Evolutionary conservation across 106 monocot genomes (phyloP), one percentile per base, ranked within the genome.

Genomic region (Apostasia ramifera): DNA sequence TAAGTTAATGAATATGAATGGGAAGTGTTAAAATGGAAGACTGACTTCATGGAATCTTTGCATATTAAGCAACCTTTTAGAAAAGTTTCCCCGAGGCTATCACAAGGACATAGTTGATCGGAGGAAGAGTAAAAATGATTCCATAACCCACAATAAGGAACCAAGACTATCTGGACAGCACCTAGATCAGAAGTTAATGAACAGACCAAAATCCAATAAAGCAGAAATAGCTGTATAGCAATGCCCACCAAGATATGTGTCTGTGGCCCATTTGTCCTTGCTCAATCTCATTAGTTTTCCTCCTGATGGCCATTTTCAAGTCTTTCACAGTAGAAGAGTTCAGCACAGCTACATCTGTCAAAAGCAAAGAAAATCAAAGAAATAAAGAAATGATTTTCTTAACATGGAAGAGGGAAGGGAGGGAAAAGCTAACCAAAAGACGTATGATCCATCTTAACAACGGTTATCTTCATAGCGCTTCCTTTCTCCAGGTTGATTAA

Each of bases 281-380:
- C 67, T 90, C 84, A 66, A 90, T 79, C 69, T 89, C 89, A 74
- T 98, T 82, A 44, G 80, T 85, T 79, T 90, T 98, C 81, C 71
- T 92, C 67, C 63, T 76, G 44, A 97, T 73, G 15, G 92, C 86
- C 40, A 73, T 54, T 73, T 98, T 98, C 78, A 98, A 76, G 77
- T 92, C 97, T 80, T 92, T 92, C 4, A 92, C 76, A 0, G 97
- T 98, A 44, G 97, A 86, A 56, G 89, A 81, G 77, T 92, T 93
- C 59, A 87, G 77, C 42, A 98, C 82, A 44, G 83, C 85, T 55
- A 90, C 78, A 79, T 87, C 92, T 91, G 66, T 12, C 67, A 11
- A 44, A 4, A 26, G 57, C 3, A 76, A 14, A 76, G 51, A 37
- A 66, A 62, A 53, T 1, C 1, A 53, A 42, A 55, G 4, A 41